Conservation (phyloP, 768 basidiomycete genomes). For the Psilocybe tampanensis region DNA sequence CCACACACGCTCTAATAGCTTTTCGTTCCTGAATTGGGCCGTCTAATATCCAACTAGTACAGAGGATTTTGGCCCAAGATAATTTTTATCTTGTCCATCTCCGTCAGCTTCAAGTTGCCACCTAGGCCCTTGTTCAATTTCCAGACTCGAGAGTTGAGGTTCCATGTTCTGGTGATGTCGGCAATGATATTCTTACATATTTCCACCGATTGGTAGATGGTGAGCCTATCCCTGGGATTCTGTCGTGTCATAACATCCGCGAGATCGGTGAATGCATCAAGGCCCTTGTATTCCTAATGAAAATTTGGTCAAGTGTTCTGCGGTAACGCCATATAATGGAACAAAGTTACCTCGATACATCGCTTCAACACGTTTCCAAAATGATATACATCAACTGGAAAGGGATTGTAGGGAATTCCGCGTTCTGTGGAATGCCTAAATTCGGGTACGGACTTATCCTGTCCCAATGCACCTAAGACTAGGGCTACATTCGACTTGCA, state of each 20-base stretch:
- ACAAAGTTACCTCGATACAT: constrained; percentile 4
- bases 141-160: background rate
- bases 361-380: constrained; percentile 22
- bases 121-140: no score
- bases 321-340: no score
- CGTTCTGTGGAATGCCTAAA: constrained; percentile 6
- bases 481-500: background rate
- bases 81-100: no score
- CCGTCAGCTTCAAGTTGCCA: background rate
- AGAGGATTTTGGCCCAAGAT: no score
- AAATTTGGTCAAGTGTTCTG: no score
- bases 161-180: background rate
- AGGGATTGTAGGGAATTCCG: constrained; percentile 23
- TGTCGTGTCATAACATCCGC: background rate
- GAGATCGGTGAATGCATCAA: background rate
- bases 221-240: background rate
- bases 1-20: no score
- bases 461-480: constrained; percentile 15
- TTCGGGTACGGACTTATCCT: constrained; percentile 30
- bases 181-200: background rate
- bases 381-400: constrained; percentile 30
- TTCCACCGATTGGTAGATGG: background rate
- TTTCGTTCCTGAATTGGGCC: no score
- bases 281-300: background rate
- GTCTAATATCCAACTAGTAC: no score